phyloP scores from a whole-genome alignment of 495 filamentous ascomycete genomes.

The Aspergillus taichungensis region DNA sequence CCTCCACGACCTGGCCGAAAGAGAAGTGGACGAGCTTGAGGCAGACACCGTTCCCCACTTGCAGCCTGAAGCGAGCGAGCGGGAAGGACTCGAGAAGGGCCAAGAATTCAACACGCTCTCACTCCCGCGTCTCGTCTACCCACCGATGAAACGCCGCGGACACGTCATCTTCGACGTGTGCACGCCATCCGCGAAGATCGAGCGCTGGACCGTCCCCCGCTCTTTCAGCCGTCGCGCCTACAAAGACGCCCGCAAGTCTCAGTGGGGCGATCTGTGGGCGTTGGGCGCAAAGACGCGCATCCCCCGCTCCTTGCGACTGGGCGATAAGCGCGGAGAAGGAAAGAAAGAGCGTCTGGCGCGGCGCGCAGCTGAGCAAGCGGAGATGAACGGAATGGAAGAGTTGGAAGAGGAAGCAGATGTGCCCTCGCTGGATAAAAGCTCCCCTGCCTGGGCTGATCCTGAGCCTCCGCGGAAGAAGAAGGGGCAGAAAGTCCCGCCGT shows the following conservation, averaged over 20 bases:
- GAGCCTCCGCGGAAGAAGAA: constrained; percentile 21
- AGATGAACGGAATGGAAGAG: constrained; percentile 22
- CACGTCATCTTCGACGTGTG: constrained; percentile 89
- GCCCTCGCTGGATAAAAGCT: constrained; percentile 21
- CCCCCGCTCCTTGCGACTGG: constrained; percentile 49
- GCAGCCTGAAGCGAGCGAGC: not conserved
- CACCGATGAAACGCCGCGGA: constrained; percentile 75
- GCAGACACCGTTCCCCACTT: not conserved
- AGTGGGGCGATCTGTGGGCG: constrained; percentile 94
- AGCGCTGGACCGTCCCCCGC: constrained; percentile 86
- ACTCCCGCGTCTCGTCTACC: constrained; percentile 68
- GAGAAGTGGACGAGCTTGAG: constrained; percentile 2
- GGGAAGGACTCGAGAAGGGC: too few relatives aligned
- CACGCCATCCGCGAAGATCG: constrained; percentile 76
- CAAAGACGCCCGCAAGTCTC: constrained; percentile 80
- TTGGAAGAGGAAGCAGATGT: constrained; percentile 6
- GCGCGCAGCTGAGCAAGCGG: constrained; percentile 23
- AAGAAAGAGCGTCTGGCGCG: constrained; percentile 39
- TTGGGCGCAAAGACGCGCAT: constrained; percentile 84
- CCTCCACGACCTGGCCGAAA: constrained; percentile 8
- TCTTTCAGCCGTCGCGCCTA: constrained; percentile 74
- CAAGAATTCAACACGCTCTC: constrained; percentile 47
- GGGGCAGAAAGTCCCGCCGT: constrained; percentile 35
- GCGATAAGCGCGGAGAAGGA: constrained; percentile 48
- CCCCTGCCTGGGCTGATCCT: constrained; percentile 15